Evolutionary conservation across 2,329 filamentous ascomycete genomes (phyloP), one percentile per base, ranked within the genome.

Genomic region (Ustilaginoidea virens): DNA sequence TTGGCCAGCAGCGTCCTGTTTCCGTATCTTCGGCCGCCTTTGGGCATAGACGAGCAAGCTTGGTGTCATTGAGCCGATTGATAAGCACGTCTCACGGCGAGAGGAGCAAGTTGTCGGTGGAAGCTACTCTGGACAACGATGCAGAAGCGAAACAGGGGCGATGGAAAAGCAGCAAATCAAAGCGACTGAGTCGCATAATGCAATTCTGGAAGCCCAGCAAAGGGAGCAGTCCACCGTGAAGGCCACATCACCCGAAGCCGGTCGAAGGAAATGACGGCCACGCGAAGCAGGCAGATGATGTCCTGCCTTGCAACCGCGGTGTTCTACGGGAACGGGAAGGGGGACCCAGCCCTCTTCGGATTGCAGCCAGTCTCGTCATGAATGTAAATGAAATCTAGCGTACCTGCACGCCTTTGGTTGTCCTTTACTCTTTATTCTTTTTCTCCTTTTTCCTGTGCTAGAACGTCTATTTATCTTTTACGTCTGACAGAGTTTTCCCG

Each of bases 31-130:
- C 67, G 9, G 60, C 65, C 8, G 64, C 68, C 3, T 75, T 76
- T 35, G 75, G 74, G 14, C 71, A 74, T 23, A 74, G 82, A 43
- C 69, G 80, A 30, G 78, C 75, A 4, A 86, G 80, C 44, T 66
- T 87, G 38, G 79, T 73, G 17, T 85, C 80, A 43, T 58, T 87
- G 17, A 82, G 79, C 38, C 71, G 80, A 27, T 60, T 87, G 22
- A 79, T 86, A 43, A 80, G 74, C 48, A 76, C 72, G 38, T 74
- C 74, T 3, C 77, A 82, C 40, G 76, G 74, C 7, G 77, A 83
- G 49, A 68, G 70, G 39, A 81, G 76, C 60, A 82, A 82, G 47
- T 57, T 83, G 14, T 79, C 74, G 0, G 73, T 76, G 42, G 77
- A 81, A 45, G 69, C 77, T 25, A 60, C 63, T 5, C 44, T 59